Evolutionary conservation across 2,329 filamentous ascomycete genomes (phyloP), one percentile per base, ranked within the genome.

Genomic region (Mariannaea elegans): DNA sequence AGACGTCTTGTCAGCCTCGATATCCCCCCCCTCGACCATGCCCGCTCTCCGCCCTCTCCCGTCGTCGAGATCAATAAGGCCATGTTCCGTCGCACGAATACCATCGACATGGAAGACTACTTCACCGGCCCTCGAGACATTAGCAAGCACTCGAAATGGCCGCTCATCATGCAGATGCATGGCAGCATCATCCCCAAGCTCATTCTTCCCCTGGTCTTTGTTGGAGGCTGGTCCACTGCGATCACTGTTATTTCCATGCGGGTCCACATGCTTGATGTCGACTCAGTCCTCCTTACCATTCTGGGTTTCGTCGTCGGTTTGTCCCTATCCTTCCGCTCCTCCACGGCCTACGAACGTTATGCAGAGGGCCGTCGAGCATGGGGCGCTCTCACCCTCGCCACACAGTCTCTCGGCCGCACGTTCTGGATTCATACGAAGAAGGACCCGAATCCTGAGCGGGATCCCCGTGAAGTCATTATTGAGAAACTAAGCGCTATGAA

Each of bases 281-380:
- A 77, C 60, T 76, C 76, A 0, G 75, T 78, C 29, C 80, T 93
- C 18, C 81, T 94, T 52, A 93, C 90, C 1, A 87, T 94, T 51
- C 84, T 90, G 42, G 91, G 91, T 89, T 93, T 94, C 78, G 89
- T 94, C 60, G 90, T 94, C 73, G 88, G 88, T 84, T 78, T 94
- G 59, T 85, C 88, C n/a, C 82, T 94, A 31, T 92, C 90, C 1
- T 93, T 94, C 78, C 87, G 91, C 59, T 91, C 85, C 63, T 88
- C 89, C 2, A 92, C 90, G 7, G 91, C 91, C 9, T 94, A 94
- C 67, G 91, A 94, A 76, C 85, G 90, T 66, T 88, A 87, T 71
- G 81, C 81, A 38, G 88, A 90, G 63, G 88, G 88, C 34, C 81
- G 88, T 34, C 86, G 85, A 67, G 86, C 82, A 67, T 90, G 87